phyloP scores from a whole-genome alignment of 1,284 basidiomycete genomes.

The Pholiota adiposa region DNA sequence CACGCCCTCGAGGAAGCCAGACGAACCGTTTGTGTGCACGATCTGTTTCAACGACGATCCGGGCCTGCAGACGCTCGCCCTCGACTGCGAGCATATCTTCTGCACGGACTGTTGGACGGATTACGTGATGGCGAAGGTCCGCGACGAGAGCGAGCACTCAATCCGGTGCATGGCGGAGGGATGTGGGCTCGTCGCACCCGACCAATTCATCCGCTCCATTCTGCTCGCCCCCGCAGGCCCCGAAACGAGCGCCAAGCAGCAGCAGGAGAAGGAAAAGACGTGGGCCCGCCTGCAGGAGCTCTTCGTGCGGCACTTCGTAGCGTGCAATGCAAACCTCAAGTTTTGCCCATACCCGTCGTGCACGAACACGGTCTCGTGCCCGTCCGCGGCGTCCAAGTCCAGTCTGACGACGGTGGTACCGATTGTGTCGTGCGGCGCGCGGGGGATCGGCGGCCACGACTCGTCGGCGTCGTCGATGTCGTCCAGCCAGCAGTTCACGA shows the following conservation, averaged over 20 bases:
- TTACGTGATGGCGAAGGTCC: conserved; percentile 87
- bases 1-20: conserved; percentile 30
- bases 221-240: conserved; percentile 31
- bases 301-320: conserved; percentile 90
- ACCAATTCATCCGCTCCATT: conserved; percentile 58
- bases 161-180: conserved; percentile 95
- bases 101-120: conserved; percentile 89
- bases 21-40: conserved; percentile 78
- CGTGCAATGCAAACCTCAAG: conserved; percentile 81
- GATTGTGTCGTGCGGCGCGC: conserved; percentile 82
- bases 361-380: conserved; percentile 90
- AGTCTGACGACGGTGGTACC: conserved; percentile 86
- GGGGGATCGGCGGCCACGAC: conserved; percentile 39
- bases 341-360: conserved; percentile 92
- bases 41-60: conserved; percentile 88
- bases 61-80: conserved; percentile 59
- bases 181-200: conserved; percentile 80
- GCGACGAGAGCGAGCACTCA: conserved; percentile 86
- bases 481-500: conserved; percentile 31
- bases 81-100: conserved; percentile 83
- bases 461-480: conserved; percentile 23
- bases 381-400: conserved; percentile 70
- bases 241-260: conserved; percentile 13
- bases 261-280: conserved; percentile 41
- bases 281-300: conserved; percentile 83